phyloP scores from a whole-genome alignment of 1,139 yeast species.

The Pneumocystis oryctolagi region DNA sequence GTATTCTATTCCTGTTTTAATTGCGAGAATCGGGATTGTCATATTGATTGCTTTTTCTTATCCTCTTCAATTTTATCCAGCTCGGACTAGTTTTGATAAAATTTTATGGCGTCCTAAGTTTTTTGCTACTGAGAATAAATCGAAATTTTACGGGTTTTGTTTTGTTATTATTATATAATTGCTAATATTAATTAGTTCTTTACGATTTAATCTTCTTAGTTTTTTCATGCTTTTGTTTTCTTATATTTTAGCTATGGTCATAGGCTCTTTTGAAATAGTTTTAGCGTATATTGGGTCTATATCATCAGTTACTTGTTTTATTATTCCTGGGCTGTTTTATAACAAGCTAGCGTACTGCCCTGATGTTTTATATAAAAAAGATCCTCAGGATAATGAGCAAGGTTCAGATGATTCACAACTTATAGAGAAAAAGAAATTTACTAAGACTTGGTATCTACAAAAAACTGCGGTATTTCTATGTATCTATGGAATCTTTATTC shows the following conservation, averaged over 20 bases:
- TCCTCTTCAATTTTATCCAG: conserved; percentile 88
- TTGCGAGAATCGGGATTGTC: conserved; percentile 65
- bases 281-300: conserved; percentile 90
- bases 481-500: conserved; percentile 63
- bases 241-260: conserved; percentile 60
- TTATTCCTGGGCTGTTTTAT: conserved; percentile 83
- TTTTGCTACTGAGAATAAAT: background rate
- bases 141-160: background rate
- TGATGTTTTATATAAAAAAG: background rate
- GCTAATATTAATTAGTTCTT: conserved; percentile 1
- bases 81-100: conserved; percentile 59
- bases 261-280: conserved; percentile 67
- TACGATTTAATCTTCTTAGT: conserved; percentile 50
- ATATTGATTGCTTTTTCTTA: conserved; percentile 73
- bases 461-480: conserved; percentile 47
- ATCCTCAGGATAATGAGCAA: conserved; percentile 3
- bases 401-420: conserved; percentile 10
- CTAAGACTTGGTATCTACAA: conserved; percentile 25
- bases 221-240: conserved; percentile 44
- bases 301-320: conserved; percentile 91
- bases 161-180: background rate
- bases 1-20: conserved; percentile 34
- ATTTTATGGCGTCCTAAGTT: conserved; percentile 19
- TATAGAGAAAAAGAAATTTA: conserved; percentile 1
- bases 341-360: conserved; percentile 23